Base-by-base conservation (phyloP, 1,284 basidiomycete genomes). In the Cutaneotrichosporon sp. region DNA sequence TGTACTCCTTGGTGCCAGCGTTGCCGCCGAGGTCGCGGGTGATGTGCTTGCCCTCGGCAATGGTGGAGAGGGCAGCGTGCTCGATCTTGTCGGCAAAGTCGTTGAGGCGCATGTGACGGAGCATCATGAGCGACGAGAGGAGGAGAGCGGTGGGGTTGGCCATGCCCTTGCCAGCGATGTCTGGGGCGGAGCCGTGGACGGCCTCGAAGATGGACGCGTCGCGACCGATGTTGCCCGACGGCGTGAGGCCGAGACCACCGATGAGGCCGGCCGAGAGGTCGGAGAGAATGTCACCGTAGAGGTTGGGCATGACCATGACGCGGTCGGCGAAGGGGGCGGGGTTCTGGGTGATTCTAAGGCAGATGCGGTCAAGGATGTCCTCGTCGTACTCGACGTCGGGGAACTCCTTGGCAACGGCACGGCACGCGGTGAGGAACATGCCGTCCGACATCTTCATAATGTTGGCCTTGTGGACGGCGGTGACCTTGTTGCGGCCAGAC, bases 401-500 rank as follows among this genome's bases (percentile, higher is more conserved):
- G 86, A 90, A 99, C 67, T 95, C 94, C 80, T 97, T 94, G 31
- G 95, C 90, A 43, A 99, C 92, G 74, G 93, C 90, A 67, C 97
- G 90, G 82, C 95, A 99, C 47, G 97, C 97, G 59, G 91, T 91
- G 79, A 99, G 84, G 86, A 99, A 99, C 94, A 99, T 97, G 71
- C 97, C 97, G 80, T 99, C 97, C 25, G 95, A 98, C 91, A 98
- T 93, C 87, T 97, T 97, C 80, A 99, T 99, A 83, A 99, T 98
- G 79, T 97, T 97, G 45, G 97, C 97, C 84, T 99, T 99, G 85
- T 99, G 97, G 45, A 99, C 97, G 50, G 97, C 97, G 34, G 95
- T 99, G 66, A 99, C 97, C 72, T 92, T 89, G 80, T 89, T 89
- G 68, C 97, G 85, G 70, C 91, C 91, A 74, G 87, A 89, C 65